Percentiles rank a stretch among this genome's conserved stretches.
Conservation (phyloP, 192 early-diverging fungal genomes). For the Backusella tuberculispora region DNA sequence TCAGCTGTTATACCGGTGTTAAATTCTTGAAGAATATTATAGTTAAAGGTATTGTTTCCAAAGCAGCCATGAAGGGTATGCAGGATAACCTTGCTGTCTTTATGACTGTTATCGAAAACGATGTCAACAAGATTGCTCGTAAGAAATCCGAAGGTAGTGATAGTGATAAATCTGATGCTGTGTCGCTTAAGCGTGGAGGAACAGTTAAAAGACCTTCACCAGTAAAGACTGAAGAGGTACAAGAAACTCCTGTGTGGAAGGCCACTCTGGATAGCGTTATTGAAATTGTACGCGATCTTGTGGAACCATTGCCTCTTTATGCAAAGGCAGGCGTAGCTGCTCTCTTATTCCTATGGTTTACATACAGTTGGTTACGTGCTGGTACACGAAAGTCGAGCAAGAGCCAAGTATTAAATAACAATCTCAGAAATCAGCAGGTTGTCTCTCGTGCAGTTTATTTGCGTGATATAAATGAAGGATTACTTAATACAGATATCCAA, state of each 20-base stretch:
- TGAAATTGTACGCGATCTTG: neutral
- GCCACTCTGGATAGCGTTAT: neutral
- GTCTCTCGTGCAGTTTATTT: conserved; percentile 51
- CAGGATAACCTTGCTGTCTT: conserved; percentile 53
- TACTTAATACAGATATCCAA: conserved; percentile 31
- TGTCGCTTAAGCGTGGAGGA: neutral
- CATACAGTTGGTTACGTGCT: conserved; percentile 8
- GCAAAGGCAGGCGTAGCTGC: conserved; percentile 49
- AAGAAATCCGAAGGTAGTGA: neutral
- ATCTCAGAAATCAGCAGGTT: conserved; percentile 22
- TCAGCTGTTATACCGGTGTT: conserved; percentile 63
- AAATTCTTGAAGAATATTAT: conserved; percentile 71
- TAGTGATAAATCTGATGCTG: neutral
- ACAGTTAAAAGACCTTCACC: conserved; percentile 11
- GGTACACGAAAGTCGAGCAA: neutral
- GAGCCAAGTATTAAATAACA: neutral
- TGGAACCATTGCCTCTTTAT: conserved; percentile 39
- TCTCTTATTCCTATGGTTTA: conserved; percentile 15
- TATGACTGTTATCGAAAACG: conserved; percentile 50
- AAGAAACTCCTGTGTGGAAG: neutral
- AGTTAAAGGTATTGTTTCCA: conserved; percentile 68
- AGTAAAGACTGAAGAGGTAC: neutral
- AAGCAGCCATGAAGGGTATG: conserved; percentile 63
- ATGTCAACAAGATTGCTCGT: conserved; percentile 30
- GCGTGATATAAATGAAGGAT: conserved; percentile 50